These are phyloP conservation scores for Diplodia sapinea DNA, from an alignment of 2,329 filamentous ascomycete species.

Conservation along the genomic window DNA sequence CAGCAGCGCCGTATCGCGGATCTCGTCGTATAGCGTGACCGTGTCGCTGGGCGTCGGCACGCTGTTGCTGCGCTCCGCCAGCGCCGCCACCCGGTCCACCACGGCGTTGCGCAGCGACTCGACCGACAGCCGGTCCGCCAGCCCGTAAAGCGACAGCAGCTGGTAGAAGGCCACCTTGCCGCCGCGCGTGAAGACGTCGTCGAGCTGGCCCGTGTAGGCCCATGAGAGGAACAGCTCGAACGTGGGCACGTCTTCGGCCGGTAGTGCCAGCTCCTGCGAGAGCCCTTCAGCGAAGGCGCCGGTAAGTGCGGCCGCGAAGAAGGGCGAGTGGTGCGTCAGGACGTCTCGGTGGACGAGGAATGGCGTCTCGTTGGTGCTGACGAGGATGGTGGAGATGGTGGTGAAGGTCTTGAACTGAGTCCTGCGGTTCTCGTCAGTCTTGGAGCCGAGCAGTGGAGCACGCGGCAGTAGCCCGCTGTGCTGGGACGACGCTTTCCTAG, in stretches of 20 bases:
- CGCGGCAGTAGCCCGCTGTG: too few species aligned
- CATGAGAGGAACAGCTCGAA: slow-evolving; percentile 60
- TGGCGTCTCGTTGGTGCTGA: slow-evolving; percentile 49
- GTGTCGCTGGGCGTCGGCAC: slow-evolving; percentile 58
- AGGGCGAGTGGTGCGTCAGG: slow-evolving; percentile 54
- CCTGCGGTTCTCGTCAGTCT: slow-evolving; percentile 37
- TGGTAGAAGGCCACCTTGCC: slow-evolving; percentile 58
- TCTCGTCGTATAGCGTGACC: slow-evolving; percentile 54
- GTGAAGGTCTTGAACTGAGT: slow-evolving; percentile 51
- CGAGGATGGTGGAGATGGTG: slow-evolving; percentile 44
- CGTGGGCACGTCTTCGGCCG: slow-evolving; percentile 52
- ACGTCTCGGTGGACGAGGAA: slow-evolving; percentile 58
- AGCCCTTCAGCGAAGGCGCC: slow-evolving; percentile 54
- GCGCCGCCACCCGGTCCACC: slow-evolving; percentile 50
- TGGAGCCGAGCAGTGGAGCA: too few species aligned
- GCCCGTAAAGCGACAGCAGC: slow-evolving; percentile 54
- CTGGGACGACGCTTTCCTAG: too few species aligned
- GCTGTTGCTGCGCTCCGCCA: slow-evolving; percentile 56
- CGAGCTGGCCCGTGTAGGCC: slow-evolving; percentile 55
- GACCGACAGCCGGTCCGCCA: slow-evolving; percentile 55
- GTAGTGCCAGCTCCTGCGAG: slow-evolving; percentile 51
- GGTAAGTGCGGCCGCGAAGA: slow-evolving; percentile 59
- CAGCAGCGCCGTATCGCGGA: slow-evolving; percentile 49
- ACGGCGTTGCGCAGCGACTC: slow-evolving; percentile 54
- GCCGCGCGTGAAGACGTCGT: slow-evolving; percentile 50